Base-by-base conservation (phyloP, 805 yeast species). In the Hanseniaspora taiwanica region DNA sequence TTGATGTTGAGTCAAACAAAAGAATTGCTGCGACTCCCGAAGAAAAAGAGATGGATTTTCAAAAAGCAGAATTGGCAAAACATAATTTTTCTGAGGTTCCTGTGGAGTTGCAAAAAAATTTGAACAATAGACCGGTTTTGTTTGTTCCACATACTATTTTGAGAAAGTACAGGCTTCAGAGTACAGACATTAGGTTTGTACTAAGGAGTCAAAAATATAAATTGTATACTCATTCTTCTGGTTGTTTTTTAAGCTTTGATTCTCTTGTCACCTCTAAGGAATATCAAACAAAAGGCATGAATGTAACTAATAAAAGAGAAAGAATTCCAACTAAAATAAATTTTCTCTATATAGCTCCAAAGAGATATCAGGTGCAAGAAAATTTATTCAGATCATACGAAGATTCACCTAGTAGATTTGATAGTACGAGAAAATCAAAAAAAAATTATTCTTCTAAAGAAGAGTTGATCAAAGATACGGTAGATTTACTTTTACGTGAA, bases 91-190 rank as follows among this genome's bases (percentile, higher is more conserved):
- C 21, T 40, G 41, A 21, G 31, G 44, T 33, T 35, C 45, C 37
- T 21, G 44, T 21, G 39, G 43, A 19, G 43, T 39, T 19, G 24
- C 46, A 10, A 46, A 50, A 17, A 40, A 41, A 29, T 36, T 32
- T 80, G 20, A 70, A 70, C 42, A 71, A 69, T 23, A 62, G 81
- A 23, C 78, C 87, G 0, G 76, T 65, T 42, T 58, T 81, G 21
- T 65, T 70, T 45, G 70, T 81, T 7, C 46, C 61, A 2, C 48
- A 19, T 12, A 37, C 36, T 17, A 37, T 42, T 21, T 31, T 42
- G 5, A 17, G 32, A 21, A 35, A 35, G 16, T 38, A 37, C 31
- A 40, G 36, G 21, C 33, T 42, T 12, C 41, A 40, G 5, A 38
- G 44, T 20, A 33, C 31, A 39, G 84, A 79, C 51, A 62, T 85